Evolutionary conservation across 768 basidiomycete genomes (phyloP).

Genomic region (Termitomyces sp.): DNA sequence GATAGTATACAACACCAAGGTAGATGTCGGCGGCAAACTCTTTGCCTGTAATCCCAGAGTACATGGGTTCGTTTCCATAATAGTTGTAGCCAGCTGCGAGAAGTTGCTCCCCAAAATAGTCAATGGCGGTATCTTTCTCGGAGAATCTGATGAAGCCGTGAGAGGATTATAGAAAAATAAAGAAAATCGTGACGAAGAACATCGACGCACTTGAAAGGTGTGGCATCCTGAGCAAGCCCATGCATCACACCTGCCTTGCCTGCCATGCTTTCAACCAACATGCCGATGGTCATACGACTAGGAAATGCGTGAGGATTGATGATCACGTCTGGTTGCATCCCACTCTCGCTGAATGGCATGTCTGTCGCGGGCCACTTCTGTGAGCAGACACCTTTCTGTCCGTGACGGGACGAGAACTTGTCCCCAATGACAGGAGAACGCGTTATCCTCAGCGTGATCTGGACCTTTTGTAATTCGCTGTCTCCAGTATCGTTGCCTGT

Average conservation of each 20-base stretch:
- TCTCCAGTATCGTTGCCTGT: slow-evolving; percentile 84
- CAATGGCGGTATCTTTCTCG: slow-evolving; percentile 94
- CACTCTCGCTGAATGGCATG: slow-evolving; percentile 99
- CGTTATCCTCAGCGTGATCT: slow-evolving; percentile 88
- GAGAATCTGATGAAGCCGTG: slow-evolving; percentile 57
- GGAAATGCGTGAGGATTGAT: slow-evolving; percentile 99
- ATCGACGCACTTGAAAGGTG: slow-evolving; percentile 84
- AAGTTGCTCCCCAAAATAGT: slow-evolving; percentile 96
- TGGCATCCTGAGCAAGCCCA: slow-evolving; percentile 96
- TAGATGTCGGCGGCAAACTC: slow-evolving; percentile 99
- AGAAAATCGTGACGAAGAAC: slow-evolving; percentile 6
- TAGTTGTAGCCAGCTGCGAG: slow-evolving; percentile 95
- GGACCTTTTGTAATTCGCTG: slow-evolving; percentile 84
- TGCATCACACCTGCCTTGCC: slow-evolving; percentile 99
- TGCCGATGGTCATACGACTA: slow-evolving; percentile 99
- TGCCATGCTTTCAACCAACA: slow-evolving; percentile 99
- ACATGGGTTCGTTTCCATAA: slow-evolving; percentile 99
- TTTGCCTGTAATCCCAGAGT: slow-evolving; percentile 97
- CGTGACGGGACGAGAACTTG: slow-evolving; percentile 98
- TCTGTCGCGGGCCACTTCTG: slow-evolving; percentile 98
- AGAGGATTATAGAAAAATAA: slow-evolving; percentile 11
- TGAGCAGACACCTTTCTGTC: slow-evolving; percentile 99
- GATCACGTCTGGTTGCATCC: slow-evolving; percentile 98
- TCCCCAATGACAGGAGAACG: slow-evolving; percentile 97
- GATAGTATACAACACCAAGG: slow-evolving; percentile 97